A percentile compares a stretch with the other conserved stretches of the same genome.
Conservation (phyloP, 1,139 yeast genomes). For the Kurtzmaniella natalensis region DNA sequence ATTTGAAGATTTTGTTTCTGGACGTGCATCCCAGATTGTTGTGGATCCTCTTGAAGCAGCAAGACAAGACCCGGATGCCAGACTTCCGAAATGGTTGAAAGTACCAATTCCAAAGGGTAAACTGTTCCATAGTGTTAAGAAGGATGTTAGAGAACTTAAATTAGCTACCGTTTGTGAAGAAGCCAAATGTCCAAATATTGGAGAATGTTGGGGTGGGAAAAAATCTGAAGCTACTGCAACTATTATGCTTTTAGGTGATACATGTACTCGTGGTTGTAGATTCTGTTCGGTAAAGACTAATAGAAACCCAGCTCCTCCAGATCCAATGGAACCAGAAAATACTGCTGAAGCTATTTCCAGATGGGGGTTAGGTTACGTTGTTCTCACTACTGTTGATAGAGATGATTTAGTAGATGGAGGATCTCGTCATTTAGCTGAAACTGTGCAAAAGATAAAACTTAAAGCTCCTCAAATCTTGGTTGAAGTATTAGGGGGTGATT, state of each 20-base stretch:
- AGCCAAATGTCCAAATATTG: conserved; percentile 97
- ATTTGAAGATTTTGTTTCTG: conserved; percentile 84
- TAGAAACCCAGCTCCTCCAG: conserved; percentile 82
- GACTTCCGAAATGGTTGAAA: conserved; percentile 90
- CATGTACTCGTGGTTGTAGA: conserved; percentile 97
- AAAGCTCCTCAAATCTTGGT: conserved; percentile 91
- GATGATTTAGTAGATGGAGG: conserved; percentile 96
- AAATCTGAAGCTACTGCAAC: conserved; percentile 98
- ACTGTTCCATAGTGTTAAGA: conserved; percentile 72
- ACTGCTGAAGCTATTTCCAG: conserved; percentile 96
- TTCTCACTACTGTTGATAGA: conserved; percentile 94
- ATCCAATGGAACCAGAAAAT: conserved; percentile 95
- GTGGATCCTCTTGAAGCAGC: conserved; percentile 71
- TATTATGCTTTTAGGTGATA: conserved; percentile 96
- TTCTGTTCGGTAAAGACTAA: conserved; percentile 96
- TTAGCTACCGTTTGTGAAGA: conserved; percentile 97
- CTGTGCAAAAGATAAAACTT: conserved; percentile 76
- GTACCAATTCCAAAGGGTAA: conserved; percentile 94
- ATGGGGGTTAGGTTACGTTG: conserved; percentile 99
- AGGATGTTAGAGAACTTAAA: conserved; percentile 83
- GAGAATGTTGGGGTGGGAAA: conserved; percentile 99
- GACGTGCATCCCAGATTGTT: conserved; percentile 64
- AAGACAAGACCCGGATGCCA: conserved; percentile 52
- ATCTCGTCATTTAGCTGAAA: conserved; percentile 81
- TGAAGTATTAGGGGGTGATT: conserved; percentile 93